Evolutionary conservation across 2,329 filamentous ascomycete species (phyloP), one percentile per base, ranked within the genome.

Genomic region (Aureobasidium musti): DNA sequence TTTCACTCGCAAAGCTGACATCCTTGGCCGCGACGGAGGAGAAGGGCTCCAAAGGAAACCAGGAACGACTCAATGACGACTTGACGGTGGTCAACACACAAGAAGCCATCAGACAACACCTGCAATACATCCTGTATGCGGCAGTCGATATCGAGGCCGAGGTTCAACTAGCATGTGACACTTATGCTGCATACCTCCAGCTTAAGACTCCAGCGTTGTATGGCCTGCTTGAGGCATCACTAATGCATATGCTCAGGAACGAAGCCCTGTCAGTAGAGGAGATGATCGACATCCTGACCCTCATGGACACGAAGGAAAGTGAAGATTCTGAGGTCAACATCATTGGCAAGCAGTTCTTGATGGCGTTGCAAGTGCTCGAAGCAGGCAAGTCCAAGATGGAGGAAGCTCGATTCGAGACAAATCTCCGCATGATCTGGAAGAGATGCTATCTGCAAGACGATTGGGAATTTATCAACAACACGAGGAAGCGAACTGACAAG

Each of bases 1-100:
- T 98, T 30, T 96, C 92, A 68, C 83, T 99, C 45, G 90, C 91
- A 41, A 98, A 97, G 78, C 83, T 99, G n/a, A 76, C 79, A 28
- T 72, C 81, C 64, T 79, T 97, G 70, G 91, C 91, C 19, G 86
- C 87, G 45, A 82, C 77, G 66, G 79, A 82, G 67, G 74, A 74
- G 49, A 70, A 57, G 19, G 50, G 65, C 35, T 43, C 35, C 43
- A 56, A 64, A 41, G 66, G 33, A 35, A 53, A 43, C n/a, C 19
- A 57, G 37, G 50, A 63, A n/a, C 49, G 50, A n/a, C 49, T 68
- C 49, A 61, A 91, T 66, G 82, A 83, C 64, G 84, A 89, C 71
- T 81, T 92, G 23, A 82, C 86, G 47, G 81, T 94, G 35, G 87
- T 93, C 70, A 84, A 84, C 65, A 87, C 97, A n/a, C 94, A 98